Evolutionary conservation across 768 basidiomycete species (phyloP).

Genomic region (Pleurotus tuber-regium): DNA sequence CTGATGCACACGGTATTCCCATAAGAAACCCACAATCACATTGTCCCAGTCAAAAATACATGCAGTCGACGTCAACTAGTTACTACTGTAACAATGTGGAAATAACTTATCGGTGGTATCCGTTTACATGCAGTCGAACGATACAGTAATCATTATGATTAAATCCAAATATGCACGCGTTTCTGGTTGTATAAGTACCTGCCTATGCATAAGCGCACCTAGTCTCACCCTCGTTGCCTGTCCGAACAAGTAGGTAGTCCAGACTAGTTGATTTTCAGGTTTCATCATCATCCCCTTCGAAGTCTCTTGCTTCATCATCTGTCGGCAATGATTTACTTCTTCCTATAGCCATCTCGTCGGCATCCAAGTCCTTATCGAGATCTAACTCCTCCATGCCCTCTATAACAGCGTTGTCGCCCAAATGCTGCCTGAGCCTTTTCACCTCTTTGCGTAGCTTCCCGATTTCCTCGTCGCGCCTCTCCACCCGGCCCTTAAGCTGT

Average conservation of each 20-base stretch:
- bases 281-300: constrained; percentile 15
- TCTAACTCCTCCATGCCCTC: constrained; percentile 39
- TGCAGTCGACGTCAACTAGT: neutral
- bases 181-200: too few species aligned
- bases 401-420: constrained; percentile 29
- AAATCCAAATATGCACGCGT: neutral
- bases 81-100: constrained; percentile 1
- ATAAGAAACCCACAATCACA: constrained; percentile 3
- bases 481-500: constrained; percentile 71
- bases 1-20: neutral
- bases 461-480: constrained; percentile 81
- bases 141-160: neutral
- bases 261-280: too few species aligned
- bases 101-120: constrained; percentile 4
- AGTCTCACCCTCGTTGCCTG: too few species aligned
- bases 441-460: constrained; percentile 64
- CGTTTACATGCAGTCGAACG: neutral
- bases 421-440: constrained; percentile 45
- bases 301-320: constrained; percentile 15
- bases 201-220: too few species aligned
- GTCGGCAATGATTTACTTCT: constrained; percentile 14
- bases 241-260: too few species aligned
- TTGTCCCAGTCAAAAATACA: constrained; percentile 1
- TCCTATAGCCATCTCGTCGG: constrained; percentile 36
- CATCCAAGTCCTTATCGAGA: constrained; percentile 60